phyloP scores from a whole-genome alignment of 1,139 yeast genomes.

The Geotrichum phurueaensis region DNA sequence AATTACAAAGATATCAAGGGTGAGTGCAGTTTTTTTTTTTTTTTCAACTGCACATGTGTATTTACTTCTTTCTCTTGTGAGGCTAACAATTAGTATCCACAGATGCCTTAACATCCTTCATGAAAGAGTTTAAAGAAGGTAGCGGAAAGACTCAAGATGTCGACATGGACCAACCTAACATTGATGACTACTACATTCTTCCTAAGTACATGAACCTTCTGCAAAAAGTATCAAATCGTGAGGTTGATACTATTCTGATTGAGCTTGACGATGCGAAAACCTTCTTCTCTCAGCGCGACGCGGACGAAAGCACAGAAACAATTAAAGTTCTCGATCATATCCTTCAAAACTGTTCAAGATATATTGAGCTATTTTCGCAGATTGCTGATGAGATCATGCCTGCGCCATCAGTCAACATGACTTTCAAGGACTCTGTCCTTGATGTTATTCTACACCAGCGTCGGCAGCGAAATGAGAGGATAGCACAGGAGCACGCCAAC shows the following conservation, averaged over 20 bases:
- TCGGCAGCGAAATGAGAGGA: slow-evolving; percentile 68
- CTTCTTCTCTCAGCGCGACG: slow-evolving; percentile 45
- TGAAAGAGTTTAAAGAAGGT: slow-evolving; percentile 27
- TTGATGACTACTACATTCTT: slow-evolving; percentile 17
- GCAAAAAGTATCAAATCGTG: slow-evolving; percentile 80
- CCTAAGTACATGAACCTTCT: slow-evolving; percentile 74
- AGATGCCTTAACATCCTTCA: slow-evolving; percentile 23
- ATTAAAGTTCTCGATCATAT: slow-evolving; percentile 51
- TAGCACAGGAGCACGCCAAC: slow-evolving; percentile 59
- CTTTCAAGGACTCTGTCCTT: slow-evolving; percentile 81
- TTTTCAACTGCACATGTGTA: not conserved
- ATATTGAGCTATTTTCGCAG: slow-evolving; percentile 66
- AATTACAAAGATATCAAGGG: slow-evolving; percentile 45
- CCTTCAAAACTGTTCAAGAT: slow-evolving; percentile 68
- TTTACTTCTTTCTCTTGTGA: not conserved
- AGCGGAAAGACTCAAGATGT: slow-evolving; percentile 16
- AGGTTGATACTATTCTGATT: slow-evolving; percentile 56
- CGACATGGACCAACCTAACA: slow-evolving; percentile 17
- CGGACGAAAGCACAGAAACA: slow-evolving; percentile 25
- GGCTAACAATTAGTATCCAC: not conserved
- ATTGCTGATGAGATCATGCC: slow-evolving; percentile 83
- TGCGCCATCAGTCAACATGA: slow-evolving; percentile 65
- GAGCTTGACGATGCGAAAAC: slow-evolving; percentile 79
- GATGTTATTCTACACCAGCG: slow-evolving; percentile 92
- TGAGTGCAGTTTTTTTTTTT: slow-evolving; percentile 6